phyloP scores from a whole-genome alignment of 2,329 filamentous ascomycete species.

The Aurifilum marmelostoma region DNA sequence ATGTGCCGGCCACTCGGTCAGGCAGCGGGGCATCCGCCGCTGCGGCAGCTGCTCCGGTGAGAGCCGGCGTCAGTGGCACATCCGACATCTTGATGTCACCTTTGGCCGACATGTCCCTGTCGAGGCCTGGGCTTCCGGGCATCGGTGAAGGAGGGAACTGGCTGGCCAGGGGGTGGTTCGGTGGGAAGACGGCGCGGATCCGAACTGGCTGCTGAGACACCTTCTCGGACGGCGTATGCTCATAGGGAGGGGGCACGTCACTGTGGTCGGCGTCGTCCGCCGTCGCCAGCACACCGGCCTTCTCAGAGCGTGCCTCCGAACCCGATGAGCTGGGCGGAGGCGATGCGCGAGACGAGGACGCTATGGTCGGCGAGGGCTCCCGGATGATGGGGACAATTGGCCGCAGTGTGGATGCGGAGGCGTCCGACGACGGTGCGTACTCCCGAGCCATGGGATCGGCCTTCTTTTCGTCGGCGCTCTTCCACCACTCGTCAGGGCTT shows the following conservation, averaged over 20 bases:
- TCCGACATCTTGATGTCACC: slow-evolving; percentile 61
- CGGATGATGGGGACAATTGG: slow-evolving; percentile 30
- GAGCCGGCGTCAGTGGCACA: slow-evolving; percentile 56
- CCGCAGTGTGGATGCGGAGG: slow-evolving; percentile 29
- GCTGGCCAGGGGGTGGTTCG: slow-evolving; percentile 50
- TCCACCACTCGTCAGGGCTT: slow-evolving; percentile 45
- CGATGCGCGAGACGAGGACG: slow-evolving; percentile 36
- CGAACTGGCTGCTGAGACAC: slow-evolving; percentile 45
- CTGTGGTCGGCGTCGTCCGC: slow-evolving; percentile 41
- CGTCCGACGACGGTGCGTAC: slow-evolving; percentile 28
- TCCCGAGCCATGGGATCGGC: slow-evolving; percentile 14
- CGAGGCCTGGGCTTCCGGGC: slow-evolving; percentile 64
- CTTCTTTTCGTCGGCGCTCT: slow-evolving; percentile 35
- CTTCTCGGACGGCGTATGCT: slow-evolving; percentile 48
- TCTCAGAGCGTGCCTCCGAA: slow-evolving; percentile 40
- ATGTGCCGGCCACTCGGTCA: slow-evolving; percentile 49
- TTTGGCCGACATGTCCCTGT: slow-evolving; percentile 64
- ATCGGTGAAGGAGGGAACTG: slow-evolving; percentile 62
- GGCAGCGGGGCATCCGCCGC: slow-evolving; percentile 42
- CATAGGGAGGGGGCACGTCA: slow-evolving; percentile 59
- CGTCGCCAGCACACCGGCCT: slow-evolving; percentile 43
- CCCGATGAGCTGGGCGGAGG: slow-evolving; percentile 29
- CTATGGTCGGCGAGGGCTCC: slow-evolving; percentile 32
- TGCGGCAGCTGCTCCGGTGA: slow-evolving; percentile 15
- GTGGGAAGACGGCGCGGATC: slow-evolving; percentile 63